A percentile compares a stretch with the other conserved stretches of the same genome.
Evolutionary conservation across 1,284 basidiomycete species (phyloP).

Genomic region (Erythrobasidium hasegawianum): DNA sequence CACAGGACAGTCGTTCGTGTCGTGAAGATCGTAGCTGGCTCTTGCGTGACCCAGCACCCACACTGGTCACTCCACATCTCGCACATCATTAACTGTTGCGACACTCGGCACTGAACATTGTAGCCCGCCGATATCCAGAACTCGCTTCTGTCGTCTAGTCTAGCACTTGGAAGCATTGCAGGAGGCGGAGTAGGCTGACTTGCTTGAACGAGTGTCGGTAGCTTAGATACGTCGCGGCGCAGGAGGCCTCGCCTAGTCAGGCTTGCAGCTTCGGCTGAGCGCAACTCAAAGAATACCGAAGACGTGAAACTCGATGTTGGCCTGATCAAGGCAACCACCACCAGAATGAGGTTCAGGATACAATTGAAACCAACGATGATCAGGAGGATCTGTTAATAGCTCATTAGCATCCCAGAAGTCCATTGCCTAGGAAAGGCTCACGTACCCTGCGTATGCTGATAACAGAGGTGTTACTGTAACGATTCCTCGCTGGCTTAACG

Average conservation of each 20-base stretch:
- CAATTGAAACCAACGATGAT: constrained; percentile 25
- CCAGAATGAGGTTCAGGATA: constrained; percentile 13
- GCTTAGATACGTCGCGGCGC: no score
- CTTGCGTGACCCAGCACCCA: constrained; percentile 1
- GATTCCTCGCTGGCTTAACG: constrained; percentile 1
- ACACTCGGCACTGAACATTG: neutral
- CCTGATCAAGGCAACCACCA: constrained; percentile 11
- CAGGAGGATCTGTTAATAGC: constrained; percentile 11
- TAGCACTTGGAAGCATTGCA: neutral
- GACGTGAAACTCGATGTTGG: constrained; percentile 16
- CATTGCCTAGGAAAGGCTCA: neutral
- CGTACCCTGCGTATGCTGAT: constrained; percentile 18
- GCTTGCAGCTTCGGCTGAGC: constrained; percentile 20
- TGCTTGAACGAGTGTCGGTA: neutral
- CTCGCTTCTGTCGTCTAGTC: neutral
- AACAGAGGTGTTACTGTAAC: neutral
- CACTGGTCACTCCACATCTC: neutral
- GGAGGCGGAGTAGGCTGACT: neutral
- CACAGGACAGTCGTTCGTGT: neutral
- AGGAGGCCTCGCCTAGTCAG: neutral
- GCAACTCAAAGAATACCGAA: constrained; percentile 8
- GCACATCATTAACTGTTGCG: neutral
- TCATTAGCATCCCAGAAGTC: no score
- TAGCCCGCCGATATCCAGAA: neutral
- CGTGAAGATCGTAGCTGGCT: neutral